A percentile compares a stretch with the other conserved stretches of the same genome.
Evolutionary conservation across 2,329 filamentous ascomycete genomes (phyloP).

Genomic region (Arachnopeziza araneosa): DNA sequence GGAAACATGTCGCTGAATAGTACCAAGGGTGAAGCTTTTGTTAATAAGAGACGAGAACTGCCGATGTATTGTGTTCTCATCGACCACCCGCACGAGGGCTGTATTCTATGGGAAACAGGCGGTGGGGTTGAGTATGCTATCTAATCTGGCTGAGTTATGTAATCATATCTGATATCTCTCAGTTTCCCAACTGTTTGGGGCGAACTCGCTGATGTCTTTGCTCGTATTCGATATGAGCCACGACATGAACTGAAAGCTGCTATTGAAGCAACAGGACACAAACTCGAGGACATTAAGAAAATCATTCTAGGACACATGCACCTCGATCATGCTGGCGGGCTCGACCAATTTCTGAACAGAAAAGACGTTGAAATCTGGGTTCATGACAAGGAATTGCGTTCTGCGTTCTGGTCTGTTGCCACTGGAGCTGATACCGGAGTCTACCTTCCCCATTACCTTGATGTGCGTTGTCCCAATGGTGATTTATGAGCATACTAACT

Average conservation of each 20-base stretch:
- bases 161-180: background rate
- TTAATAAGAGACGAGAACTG: slow-evolving; percentile 23
- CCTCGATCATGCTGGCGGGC: slow-evolving; percentile 42
- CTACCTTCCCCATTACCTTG: slow-evolving; percentile 33
- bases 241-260: slow-evolving; percentile 24
- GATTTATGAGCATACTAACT: background rate
- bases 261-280: slow-evolving; percentile 35
- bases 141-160: background rate
- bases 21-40: slow-evolving; percentile 16
- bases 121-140: slow-evolving; percentile 22
- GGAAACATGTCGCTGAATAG: slow-evolving; percentile 22
- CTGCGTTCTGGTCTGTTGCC: slow-evolving; percentile 40
- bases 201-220: slow-evolving; percentile 35
- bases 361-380: slow-evolving; percentile 41
- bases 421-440: slow-evolving; percentile 37
- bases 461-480: slow-evolving; percentile 11
- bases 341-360: slow-evolving; percentile 38
- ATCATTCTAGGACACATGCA: slow-evolving; percentile 42
- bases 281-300: slow-evolving; percentile 41
- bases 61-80: slow-evolving; percentile 25
- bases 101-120: slow-evolving; percentile 25
- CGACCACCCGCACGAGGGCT: slow-evolving; percentile 24
- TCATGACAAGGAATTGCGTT: slow-evolving; percentile 42
- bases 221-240: slow-evolving; percentile 26
- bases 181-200: background rate